These are phyloP conservation scores for Lactifluus pinguis DNA, from an alignment of 768 basidiomycete genomes.

Conservation along the genomic window DNA sequence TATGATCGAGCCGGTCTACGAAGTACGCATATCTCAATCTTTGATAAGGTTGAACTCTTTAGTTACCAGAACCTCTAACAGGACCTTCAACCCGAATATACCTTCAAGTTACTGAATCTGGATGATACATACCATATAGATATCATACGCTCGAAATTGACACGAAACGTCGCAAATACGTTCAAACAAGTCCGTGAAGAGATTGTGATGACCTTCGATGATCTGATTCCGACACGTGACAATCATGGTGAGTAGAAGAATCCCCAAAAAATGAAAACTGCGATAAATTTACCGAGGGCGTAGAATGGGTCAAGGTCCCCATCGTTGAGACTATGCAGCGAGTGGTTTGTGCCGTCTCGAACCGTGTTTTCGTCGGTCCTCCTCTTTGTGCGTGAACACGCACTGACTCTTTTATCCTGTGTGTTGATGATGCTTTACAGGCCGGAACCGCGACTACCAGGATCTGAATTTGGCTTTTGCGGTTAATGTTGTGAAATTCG, in stretches of 20 bases:
- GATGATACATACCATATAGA: conserved; percentile 21
- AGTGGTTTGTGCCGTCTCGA: conserved; percentile 25
- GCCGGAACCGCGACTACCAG: conserved; percentile 26
- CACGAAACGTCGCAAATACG: conserved; percentile 20
- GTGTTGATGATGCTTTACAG: conserved; percentile 12
- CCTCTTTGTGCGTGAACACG: conserved; percentile 25
- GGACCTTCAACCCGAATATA: conserved; percentile 31
- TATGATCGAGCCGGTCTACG: conserved; percentile 30
- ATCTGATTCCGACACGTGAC: conserved; percentile 25
- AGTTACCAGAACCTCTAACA: conserved; percentile 14
- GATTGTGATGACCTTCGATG: conserved; percentile 22
- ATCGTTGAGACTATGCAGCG: conserved; percentile 20
- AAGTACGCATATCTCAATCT: conserved; percentile 25
- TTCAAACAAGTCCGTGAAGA: conserved; percentile 24
- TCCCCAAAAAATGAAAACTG: not conserved
- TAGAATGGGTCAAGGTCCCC: conserved; percentile 23
- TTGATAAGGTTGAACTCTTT: not conserved
- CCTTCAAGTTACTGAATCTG: conserved; percentile 23
- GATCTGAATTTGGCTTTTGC: conserved; percentile 28
- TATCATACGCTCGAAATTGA: conserved; percentile 24
- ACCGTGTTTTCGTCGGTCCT: conserved; percentile 29
- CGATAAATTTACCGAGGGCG: conserved; percentile 19
- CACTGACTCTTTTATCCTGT: no score
- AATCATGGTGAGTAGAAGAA: not conserved
- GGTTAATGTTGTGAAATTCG: conserved; percentile 24